Percentiles rank a stretch among this genome's conserved stretches.
Conservation (phyloP, 208 protist genomes). For the Wallacemonas sp. region DNA sequence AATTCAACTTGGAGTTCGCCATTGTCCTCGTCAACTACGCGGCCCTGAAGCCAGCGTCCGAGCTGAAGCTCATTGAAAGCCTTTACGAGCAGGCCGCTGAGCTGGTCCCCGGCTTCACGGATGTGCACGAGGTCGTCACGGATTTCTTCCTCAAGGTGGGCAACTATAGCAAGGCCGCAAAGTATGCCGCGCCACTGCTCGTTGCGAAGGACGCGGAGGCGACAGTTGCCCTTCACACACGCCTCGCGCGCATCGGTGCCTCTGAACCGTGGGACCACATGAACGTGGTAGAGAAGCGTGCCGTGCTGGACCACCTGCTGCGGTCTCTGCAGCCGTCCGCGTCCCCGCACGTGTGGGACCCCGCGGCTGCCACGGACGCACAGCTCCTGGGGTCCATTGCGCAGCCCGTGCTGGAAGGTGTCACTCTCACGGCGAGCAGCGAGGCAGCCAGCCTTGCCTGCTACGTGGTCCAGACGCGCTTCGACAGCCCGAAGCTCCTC, state of each 20-base stretch:
- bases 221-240: slow-evolving; percentile 31
- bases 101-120: slow-evolving; percentile 38
- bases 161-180: slow-evolving; percentile 53
- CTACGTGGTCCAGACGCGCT: slow-evolving; percentile 67
- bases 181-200: slow-evolving; percentile 45
- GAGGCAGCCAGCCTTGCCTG: slow-evolving; percentile 66
- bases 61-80: slow-evolving; percentile 26
- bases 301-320: slow-evolving; percentile 64
- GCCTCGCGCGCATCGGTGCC: slow-evolving; percentile 38
- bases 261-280: slow-evolving; percentile 50
- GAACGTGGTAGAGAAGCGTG: slow-evolving; percentile 20
- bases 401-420: slow-evolving; percentile 44
- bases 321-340: slow-evolving; percentile 27
- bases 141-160: slow-evolving; percentile 65
- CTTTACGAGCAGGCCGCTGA: slow-evolving; percentile 60
- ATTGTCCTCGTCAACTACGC: slow-evolving; percentile 81
- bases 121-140: slow-evolving; percentile 60
- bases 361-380: neutral
- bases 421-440: slow-evolving; percentile 43
- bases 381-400: slow-evolving; percentile 22
- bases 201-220: slow-evolving; percentile 25
- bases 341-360: neutral
- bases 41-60: slow-evolving; percentile 38
- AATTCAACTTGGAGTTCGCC: slow-evolving; percentile 53
- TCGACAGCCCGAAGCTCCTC: slow-evolving; percentile 48